Base-by-base conservation (phyloP, 208 protist species). In the Leishmania turanica region DNA sequence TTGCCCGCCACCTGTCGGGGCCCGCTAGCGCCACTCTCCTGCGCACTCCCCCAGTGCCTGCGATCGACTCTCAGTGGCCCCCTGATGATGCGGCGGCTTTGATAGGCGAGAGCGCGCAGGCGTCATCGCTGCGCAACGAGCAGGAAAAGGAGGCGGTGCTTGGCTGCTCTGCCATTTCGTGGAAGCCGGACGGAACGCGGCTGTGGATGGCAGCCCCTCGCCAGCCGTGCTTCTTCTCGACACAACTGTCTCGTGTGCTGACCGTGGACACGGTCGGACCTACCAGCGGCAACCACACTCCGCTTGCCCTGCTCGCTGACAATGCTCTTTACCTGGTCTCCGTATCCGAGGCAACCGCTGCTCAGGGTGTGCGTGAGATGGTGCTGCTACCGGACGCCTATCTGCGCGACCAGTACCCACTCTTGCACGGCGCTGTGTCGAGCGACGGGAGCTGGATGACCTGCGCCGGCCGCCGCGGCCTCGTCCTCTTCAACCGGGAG, bases 351-450 rank as follows among this genome's bases (percentile, higher is more conserved):
- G 77, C 84, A 11, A 47, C 64, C 40, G 65, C 54, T 60, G 58
- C 74, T 27, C 70, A 81, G 53, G 84, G 79, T 5, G 84, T 81
- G 54, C 66, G 72, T 24, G 80, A 87, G 58, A 69, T 74, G 58
- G 80, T 77, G 69, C 77, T 77, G 54, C 54, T 79, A 31, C 85
- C 82, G 13, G 62, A 79, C n/a, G 85, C 76, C 17, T 96, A 92
- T 81, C 82, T 89, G 13, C 72, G 70, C 47, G 86, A 87, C n/a
- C 89, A 92, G 80, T 92, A 84, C 62, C 91, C 93, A 2, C 66
- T 96, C 31, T 84, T 74, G 4, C 91, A 90, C 79, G 93, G 85
- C 60, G 85, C 90, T 45, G 82, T 95, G 37, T 91, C 90, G 21
- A 78, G 72, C 47, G 84, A 91, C 62, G 93, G 93, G 3, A 78